phyloP scores from a whole-genome alignment of 345 rosid species.

The Populus euphratica region DNA sequence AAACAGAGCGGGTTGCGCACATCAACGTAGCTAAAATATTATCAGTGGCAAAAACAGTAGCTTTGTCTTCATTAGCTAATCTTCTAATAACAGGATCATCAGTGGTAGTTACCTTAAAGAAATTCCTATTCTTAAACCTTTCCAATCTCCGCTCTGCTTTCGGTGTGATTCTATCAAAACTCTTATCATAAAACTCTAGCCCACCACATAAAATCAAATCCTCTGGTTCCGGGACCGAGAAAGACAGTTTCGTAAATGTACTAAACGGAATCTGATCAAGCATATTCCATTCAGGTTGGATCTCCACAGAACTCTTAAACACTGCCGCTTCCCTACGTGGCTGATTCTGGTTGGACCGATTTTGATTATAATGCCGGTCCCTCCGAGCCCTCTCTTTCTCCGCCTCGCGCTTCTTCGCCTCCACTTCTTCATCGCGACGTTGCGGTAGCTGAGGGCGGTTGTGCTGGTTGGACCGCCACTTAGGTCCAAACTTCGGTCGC shows the following conservation, averaged over 20 bases:
- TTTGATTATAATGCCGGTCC: slow-evolving; percentile 66
- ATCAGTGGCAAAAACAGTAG: slow-evolving; percentile 88
- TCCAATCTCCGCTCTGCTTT: slow-evolving; percentile 78
- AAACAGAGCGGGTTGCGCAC: slow-evolving; percentile 96
- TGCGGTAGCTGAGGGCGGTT: slow-evolving; percentile 80
- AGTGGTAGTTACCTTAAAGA: slow-evolving; percentile 89
- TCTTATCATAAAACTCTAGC: slow-evolving; percentile 67
- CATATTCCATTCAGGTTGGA: slow-evolving; percentile 99
- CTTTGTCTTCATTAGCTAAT: slow-evolving; percentile 86
- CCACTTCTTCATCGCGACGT: slow-evolving; percentile 94
- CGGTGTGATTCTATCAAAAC: slow-evolving; percentile 69
- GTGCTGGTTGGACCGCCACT: slow-evolving; percentile 77
- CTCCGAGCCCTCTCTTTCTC: slow-evolving; percentile 96
- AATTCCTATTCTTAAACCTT: slow-evolving; percentile 84
- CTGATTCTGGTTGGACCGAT: slow-evolving; percentile 61
- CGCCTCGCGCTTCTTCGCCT: slow-evolving; percentile 76
- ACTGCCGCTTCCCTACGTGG: slow-evolving; percentile 82
- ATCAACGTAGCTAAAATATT: slow-evolving; percentile 68
- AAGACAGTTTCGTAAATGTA: slow-evolving; percentile 74
- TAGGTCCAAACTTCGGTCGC: slow-evolving; percentile 86
- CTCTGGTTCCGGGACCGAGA: slow-evolving; percentile 74
- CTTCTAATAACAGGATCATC: slow-evolving; percentile 87
- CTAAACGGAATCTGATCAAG: slow-evolving; percentile 95
- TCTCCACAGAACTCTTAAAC: slow-evolving; percentile 84
- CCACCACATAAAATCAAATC: slow-evolving; percentile 78